A percentile compares a stretch with the other conserved stretches of the same genome.
Evolutionary conservation across 2,329 filamentous ascomycete genomes (phyloP).

Genomic region (Xylariaceae sp.): DNA sequence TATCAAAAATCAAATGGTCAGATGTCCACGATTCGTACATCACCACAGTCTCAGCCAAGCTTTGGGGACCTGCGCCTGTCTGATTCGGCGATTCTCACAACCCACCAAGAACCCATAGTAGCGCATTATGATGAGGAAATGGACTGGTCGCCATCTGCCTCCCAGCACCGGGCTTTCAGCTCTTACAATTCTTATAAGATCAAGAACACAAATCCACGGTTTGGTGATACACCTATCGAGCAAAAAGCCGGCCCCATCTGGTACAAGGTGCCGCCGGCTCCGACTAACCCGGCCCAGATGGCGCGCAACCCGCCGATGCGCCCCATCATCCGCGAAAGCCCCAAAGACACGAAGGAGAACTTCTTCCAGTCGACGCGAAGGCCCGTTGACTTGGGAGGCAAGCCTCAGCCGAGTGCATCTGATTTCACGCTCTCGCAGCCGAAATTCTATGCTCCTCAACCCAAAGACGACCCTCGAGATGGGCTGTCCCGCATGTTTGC

Average conservation of each 20-base stretch:
- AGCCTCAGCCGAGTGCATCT: slow-evolving; percentile 13
- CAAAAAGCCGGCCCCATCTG: slow-evolving; percentile 58
- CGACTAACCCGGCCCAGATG: slow-evolving; percentile 62
- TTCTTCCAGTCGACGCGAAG: slow-evolving; percentile 43
- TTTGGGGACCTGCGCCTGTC: neutral
- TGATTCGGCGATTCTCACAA: neutral
- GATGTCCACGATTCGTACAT: neutral
- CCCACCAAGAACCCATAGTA: slow-evolving; percentile 14
- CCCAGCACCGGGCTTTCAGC: slow-evolving; percentile 55
- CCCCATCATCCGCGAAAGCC: slow-evolving; percentile 49
- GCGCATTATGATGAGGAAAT: slow-evolving; percentile 56
- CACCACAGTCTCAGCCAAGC: neutral
- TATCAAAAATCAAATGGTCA: neutral
- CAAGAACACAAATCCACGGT: slow-evolving; percentile 42
- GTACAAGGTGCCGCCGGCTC: slow-evolving; percentile 68
- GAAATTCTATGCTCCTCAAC: slow-evolving; percentile 31
- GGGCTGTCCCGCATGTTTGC: slow-evolving; percentile 33
- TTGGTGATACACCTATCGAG: slow-evolving; percentile 45
- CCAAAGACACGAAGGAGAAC: slow-evolving; percentile 44
- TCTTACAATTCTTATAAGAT: slow-evolving; percentile 39
- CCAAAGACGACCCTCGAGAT: slow-evolving; percentile 32
- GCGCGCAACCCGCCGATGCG: slow-evolving; percentile 60
- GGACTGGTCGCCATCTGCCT: slow-evolving; percentile 69
- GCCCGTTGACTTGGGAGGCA: slow-evolving; percentile 24
- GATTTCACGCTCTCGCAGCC: slow-evolving; percentile 25